Percentiles rank a stretch among this genome's conserved stretches.
These are phyloP conservation scores for Colletotrichum eremochloae DNA, from an alignment of 2,329 filamentous ascomycete species.

Conservation along the genomic window DNA sequence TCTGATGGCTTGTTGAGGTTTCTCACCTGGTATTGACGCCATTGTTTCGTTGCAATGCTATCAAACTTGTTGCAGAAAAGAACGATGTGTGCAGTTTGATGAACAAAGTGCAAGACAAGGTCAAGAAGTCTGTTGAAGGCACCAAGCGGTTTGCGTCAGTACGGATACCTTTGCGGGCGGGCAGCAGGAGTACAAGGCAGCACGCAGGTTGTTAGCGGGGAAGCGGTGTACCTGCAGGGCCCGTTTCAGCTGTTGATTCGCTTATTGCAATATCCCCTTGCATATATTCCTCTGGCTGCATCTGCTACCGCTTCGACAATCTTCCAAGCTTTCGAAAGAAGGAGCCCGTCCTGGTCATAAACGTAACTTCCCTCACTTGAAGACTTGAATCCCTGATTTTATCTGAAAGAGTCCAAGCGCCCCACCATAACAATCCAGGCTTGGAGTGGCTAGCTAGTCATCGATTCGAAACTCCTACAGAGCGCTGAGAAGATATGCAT, in stretches of 20 bases:
- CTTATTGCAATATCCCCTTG: conserved; percentile 31
- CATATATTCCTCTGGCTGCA: background rate
- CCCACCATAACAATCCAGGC: background rate
- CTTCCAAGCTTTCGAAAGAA: conserved; percentile 23
- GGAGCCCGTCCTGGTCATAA: background rate
- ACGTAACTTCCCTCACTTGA: background rate
- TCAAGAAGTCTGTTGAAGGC: conserved; percentile 41
- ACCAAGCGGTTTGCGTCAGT: conserved; percentile 42
- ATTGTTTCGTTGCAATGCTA: conserved; percentile 52
- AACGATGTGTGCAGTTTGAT: conserved; percentile 10
- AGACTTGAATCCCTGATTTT: background rate
- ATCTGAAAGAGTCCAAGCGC: background rate
- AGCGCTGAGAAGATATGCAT: conserved; percentile 12
- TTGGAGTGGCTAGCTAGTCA: background rate
- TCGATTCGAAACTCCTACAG: too few species aligned
- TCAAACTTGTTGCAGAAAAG: conserved; percentile 39
- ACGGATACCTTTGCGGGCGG: conserved; percentile 19
- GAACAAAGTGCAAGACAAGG: conserved; percentile 25
- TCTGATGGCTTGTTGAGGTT: conserved; percentile 21
- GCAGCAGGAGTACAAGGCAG: conserved; percentile 37
- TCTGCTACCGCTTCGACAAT: conserved; percentile 19
- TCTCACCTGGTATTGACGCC: conserved; percentile 68
- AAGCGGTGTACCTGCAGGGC: conserved; percentile 42
- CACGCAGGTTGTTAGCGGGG: conserved; percentile 34
- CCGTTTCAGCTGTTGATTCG: conserved; percentile 40